phyloP scores from a whole-genome alignment of 352 stramenopile genomes.

The Pythium chondricola region DNA sequence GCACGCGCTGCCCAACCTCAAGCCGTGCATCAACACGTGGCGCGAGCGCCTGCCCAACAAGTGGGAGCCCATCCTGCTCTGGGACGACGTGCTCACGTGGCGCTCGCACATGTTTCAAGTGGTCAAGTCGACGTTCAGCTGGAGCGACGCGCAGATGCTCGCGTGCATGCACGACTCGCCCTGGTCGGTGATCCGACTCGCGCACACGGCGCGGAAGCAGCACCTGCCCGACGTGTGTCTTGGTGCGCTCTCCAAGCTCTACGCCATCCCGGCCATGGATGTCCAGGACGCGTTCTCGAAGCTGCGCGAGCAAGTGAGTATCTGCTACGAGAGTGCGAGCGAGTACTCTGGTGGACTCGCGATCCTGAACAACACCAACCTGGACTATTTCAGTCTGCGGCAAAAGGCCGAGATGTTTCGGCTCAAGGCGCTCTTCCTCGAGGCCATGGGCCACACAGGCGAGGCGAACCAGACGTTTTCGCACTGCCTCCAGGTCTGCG shows the following conservation, averaged over 20 bases:
- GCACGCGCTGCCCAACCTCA: conserved; percentile 87
- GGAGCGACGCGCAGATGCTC: conserved; percentile 85
- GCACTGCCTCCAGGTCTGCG: conserved; percentile 88
- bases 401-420: conserved; percentile 93
- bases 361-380: conserved; percentile 92
- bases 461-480: conserved; percentile 91
- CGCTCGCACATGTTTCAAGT: conserved; percentile 91
- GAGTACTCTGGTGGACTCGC: conserved; percentile 85
- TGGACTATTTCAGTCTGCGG: conserved; percentile 89
- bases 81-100: conserved; percentile 93
- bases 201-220: conserved; percentile 88
- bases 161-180: conserved; percentile 89
- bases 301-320: conserved; percentile 89
- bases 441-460: conserved; percentile 63
- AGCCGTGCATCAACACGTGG: conserved; percentile 91
- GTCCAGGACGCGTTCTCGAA: conserved; percentile 92
- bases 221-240: conserved; percentile 84
- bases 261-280: conserved; percentile 88
- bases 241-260: conserved; percentile 80
- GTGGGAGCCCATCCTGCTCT: conserved; percentile 90
- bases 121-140: conserved; percentile 84
- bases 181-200: conserved; percentile 91
- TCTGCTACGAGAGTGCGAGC: conserved; percentile 87
- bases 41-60: conserved; percentile 90
- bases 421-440: conserved; percentile 87